phyloP scores from a whole-genome alignment of 139 green algal species.

The Pseudopediastrum boryanum region DNA sequence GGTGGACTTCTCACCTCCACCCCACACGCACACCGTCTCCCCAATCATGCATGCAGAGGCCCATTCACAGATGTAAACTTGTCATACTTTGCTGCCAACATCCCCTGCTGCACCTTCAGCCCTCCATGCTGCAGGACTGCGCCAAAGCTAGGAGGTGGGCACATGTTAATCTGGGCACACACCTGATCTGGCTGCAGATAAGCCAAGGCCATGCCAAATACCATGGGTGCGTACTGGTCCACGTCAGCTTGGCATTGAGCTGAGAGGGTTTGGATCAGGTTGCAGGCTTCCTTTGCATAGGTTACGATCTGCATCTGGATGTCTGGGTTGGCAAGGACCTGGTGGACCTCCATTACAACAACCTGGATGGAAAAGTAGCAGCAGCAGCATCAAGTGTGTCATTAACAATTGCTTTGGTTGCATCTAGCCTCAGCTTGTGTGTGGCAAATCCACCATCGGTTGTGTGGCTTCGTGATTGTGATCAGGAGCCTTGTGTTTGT shows the following conservation, averaged over 20 bases:
- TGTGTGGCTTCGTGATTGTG: no score
- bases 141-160: conserved; percentile 20
- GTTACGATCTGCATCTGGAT: conserved; percentile 24
- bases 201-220: conserved; percentile 36
- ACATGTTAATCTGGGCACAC: conserved; percentile 29
- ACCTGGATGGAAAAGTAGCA: conserved; percentile 3
- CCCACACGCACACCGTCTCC: no score
- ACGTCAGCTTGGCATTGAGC: conserved; percentile 25
- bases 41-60: no score
- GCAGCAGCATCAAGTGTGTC: no score
- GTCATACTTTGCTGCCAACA: conserved; percentile 23
- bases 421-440: no score
- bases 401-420: no score
- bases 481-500: no score
- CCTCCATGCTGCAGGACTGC: conserved; percentile 12
- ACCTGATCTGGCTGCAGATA: conserved; percentile 43
- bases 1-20: no score
- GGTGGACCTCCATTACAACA: conserved; percentile 31
- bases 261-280: conserved; percentile 9
- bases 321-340: conserved; percentile 32
- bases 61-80: no score
- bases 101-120: no score
- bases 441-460: no score
- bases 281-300: conserved; percentile 35
- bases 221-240: conserved; percentile 40